Evolutionary conservation across 225 moss, liverwort and hornwort genomes (phyloP).

Genomic region (Lunularia cruciata): DNA sequence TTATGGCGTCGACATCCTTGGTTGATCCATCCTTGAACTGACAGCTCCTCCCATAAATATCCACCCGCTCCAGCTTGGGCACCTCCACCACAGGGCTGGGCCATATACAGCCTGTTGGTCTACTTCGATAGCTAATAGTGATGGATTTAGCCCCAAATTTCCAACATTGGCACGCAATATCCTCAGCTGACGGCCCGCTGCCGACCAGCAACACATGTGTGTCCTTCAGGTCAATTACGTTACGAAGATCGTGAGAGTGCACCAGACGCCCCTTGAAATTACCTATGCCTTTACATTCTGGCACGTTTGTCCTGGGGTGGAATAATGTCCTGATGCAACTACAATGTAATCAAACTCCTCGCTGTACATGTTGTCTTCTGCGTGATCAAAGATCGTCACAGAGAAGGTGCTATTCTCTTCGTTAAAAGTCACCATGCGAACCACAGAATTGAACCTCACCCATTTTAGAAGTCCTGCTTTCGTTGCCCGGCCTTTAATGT

Average conservation of each 20-base stretch:
- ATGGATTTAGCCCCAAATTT: slow-evolving; percentile 12
- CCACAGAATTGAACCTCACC: neutral
- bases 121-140: slow-evolving; percentile 5
- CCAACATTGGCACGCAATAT: slow-evolving; percentile 10
- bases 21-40: slow-evolving; percentile 17
- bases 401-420: neutral
- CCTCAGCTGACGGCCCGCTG: slow-evolving; percentile 7
- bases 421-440: neutral
- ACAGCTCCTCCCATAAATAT: slow-evolving; percentile 9
- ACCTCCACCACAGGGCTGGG: slow-evolving; percentile 10
- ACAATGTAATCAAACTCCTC: slow-evolving; percentile 12
- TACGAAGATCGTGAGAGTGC: slow-evolving; percentile 8
- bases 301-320: slow-evolving; percentile 11
- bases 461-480: no score
- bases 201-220: slow-evolving; percentile 14
- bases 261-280: slow-evolving; percentile 3
- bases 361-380: neutral
- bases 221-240: neutral
- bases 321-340: slow-evolving; percentile 5
- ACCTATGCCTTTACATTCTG: neutral
- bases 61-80: slow-evolving; percentile 7
- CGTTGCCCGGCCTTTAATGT: slow-evolving; percentile 1
- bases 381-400: neutral
- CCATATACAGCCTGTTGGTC: slow-evolving; percentile 15
- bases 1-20: slow-evolving; percentile 14